Evolutionary conservation across 2,329 filamentous ascomycete species (phyloP), one percentile per base, ranked within the genome.

Genomic region (Chrysoporthe austroafricana): DNA sequence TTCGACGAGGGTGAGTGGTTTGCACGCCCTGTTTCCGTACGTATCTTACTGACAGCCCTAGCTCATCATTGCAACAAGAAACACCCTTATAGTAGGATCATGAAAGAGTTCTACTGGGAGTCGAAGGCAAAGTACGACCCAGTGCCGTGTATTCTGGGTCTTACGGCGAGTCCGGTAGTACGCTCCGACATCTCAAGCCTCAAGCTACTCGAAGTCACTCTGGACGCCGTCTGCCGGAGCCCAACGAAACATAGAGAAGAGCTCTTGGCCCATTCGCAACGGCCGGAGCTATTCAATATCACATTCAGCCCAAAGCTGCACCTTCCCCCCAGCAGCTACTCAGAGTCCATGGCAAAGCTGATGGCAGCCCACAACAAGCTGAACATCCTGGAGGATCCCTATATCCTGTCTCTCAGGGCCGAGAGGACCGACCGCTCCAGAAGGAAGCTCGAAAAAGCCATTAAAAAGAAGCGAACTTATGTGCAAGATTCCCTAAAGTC

Each of bases 161-260:
- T 97, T 34, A 94, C 91, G 7, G 94, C 94, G 0, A 96, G 91
- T 70, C 93, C 93, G 0, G 85, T 92, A 3, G 88, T 90, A 71
- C 86, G 83, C 66, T 87, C 85, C 1, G 84, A 84, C 18, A 76
- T 83, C 1, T 78, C 80, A 1, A 84, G 84, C 46, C 81, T 95
- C 16, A 79, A 85, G 76, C 75, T 77, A 4, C 84, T 97, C 7
- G 93, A 97, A 75, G 71, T 76, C 3, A 92, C 91, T 52, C 80
- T 97, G 56, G 85, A 94, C 75, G 86, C 92, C 0, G 81, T 86
- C 43, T 91, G 90, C 71, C 86, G 84, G 69, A 90, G 90, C 0
- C 94, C 94, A 0, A 90, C 86, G 2, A 73, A 85, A 1, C 87
- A 94, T 74, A 85, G 91, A 1, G 84, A 86, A 14, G 91, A 96